Evolutionary conservation across 2,329 filamentous ascomycete species (phyloP), one percentile per base, ranked within the genome.

Genomic region (Penicillium sp.): DNA sequence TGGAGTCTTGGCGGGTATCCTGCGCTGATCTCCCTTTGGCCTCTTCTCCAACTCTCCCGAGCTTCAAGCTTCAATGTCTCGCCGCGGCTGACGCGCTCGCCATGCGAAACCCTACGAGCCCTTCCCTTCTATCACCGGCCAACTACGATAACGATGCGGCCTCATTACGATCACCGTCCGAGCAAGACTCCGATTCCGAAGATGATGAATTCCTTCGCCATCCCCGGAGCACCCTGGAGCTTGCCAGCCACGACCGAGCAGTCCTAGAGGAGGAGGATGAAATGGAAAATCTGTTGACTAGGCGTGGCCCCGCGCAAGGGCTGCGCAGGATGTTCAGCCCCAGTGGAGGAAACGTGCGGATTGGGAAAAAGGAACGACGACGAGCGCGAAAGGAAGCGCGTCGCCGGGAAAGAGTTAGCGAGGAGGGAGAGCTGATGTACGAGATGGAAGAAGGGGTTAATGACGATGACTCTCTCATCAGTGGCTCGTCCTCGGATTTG

Each of bases 361-460:
- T 81, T 48, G 66, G 81, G 9, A 72, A 74, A 24, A 63, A 69
- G 57, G 79, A 83, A 60, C 82, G 80, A 62, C 76, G 80, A 56
- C 70, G 69, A 50, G 70, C 69, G 42, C 74, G 82, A 42, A 77
- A 78, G 50, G 70, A 75, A 38, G 63, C 62, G 31, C 60, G 61
- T 44, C 82, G 65, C 33, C 63, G 78, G 74, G 73, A 78, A 79
- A 55, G 76, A 72, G 57, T 69, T 81, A 65, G 71, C 79, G 88
- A 90, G 66, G 84, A 89, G 59, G 86, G 87, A 33, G 83, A 86
- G 69, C 76, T 95, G 64, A 89, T 95, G 86, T 92, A 90, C 69
- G 89, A 94, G 73, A 90, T 92, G 87, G 92, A 96, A 71, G 87
- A 91, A 67, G 90, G 90, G 1, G 66, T 73, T 28, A 67, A 64